Evolutionary conservation across 495 filamentous ascomycete genomes (phyloP), one percentile per base, ranked within the genome.

Genomic region (Evernia prunastri): DNA sequence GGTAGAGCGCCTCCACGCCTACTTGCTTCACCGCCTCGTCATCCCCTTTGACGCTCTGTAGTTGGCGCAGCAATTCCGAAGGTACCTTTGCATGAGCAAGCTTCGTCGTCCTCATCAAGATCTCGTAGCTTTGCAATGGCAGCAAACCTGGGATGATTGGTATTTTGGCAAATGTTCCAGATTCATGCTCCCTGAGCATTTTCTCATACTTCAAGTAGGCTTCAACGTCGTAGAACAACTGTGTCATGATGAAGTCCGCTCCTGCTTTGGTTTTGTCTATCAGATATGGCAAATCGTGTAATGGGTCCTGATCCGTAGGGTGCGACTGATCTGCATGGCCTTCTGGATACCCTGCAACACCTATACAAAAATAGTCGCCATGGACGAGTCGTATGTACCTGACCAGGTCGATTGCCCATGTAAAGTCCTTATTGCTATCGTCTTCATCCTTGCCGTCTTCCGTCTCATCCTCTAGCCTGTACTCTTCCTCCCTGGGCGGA

Each of bases 161-260:
- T 47, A 97, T 91, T 27, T 84, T 86, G 75, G 89, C 90, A 77
- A 98, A 96, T 11, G 84, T 82, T 4, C 91, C 91, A 53, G 89
- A 95, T 57, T 88, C 84, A 72, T 98, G 91, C 56, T 86, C 83
- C 61, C 94, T 82, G 67, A 97, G 78, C 69, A 81, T 82, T 65
- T 78, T 79, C 78, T 96, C 93, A 72, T 91, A 97, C 42, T 77
- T 78, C 54, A 84, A 79, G 73, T 92, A 98, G 20, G 89, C 90
- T 10, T 88, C 79, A 18, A 89, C 81, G 69, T 97, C 91, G 73
- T 93, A 98, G 77, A 97, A 97, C 31, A 98, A 80, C 72, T 98
- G 94, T n/a, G 95, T 97, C 90, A 98, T 96, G 72, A 98, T 88
- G 74, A 98, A 98, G 74, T 97, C 95, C 27, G 93, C 95, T 0